phyloP scores from a whole-genome alignment of 2,329 filamentous ascomycete species.

The Colletotrichum limetticola region DNA sequence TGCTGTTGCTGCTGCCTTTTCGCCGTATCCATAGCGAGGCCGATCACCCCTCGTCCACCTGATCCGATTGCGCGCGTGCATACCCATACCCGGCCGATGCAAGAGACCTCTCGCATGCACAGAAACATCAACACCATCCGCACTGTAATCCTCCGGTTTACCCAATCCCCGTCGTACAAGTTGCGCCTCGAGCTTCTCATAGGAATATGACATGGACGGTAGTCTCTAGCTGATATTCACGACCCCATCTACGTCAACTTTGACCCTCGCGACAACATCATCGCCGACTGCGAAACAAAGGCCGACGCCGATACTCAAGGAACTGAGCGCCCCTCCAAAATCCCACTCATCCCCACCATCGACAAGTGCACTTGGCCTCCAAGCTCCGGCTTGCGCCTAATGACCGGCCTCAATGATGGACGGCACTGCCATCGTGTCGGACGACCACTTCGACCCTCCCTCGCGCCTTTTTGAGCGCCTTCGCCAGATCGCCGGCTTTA shows the following conservation, averaged over 20 bases:
- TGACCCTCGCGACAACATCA: not conserved
- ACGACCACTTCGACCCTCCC: constrained; percentile 71
- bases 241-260: not conserved
- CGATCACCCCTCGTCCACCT: not conserved
- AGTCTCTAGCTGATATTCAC: constrained; percentile 23
- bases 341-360: constrained; percentile 37
- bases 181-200: not conserved
- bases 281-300: not conserved
- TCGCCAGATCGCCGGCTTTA: constrained; percentile 77
- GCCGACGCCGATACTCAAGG: not conserved
- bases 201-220: constrained; percentile 25
- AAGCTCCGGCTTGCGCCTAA: constrained; percentile 37
- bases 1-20: not conserved
- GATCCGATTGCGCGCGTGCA: constrained; percentile 2
- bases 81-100: constrained; percentile 1
- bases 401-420: constrained; percentile 57
- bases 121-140: not conserved
- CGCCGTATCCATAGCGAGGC: not conserved
- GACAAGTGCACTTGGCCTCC: constrained; percentile 26
- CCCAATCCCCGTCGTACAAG: not conserved
- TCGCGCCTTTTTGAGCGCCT: constrained; percentile 78
- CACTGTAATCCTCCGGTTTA: not conserved
- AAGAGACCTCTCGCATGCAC: not conserved
- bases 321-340: constrained; percentile 1
- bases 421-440: constrained; percentile 57